Conservation (phyloP, 768 basidiomycete genomes). For the Mycena olivaceomarginata region DNA sequence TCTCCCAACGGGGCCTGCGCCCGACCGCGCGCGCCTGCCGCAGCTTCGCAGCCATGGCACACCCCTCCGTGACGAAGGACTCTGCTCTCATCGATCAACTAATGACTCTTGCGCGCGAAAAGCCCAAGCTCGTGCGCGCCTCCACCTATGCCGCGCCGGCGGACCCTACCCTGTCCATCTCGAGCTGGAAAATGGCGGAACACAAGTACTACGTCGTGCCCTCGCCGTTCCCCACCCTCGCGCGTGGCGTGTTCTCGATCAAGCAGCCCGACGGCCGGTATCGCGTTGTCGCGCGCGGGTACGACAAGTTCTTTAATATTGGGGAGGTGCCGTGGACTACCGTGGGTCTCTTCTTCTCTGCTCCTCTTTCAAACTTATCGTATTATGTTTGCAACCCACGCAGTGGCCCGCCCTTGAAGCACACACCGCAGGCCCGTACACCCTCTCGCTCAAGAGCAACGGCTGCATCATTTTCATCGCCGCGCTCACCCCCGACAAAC, state of each 20-base stretch:
- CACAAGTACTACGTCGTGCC: constrained; percentile 94
- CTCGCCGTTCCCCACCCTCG: constrained; percentile 95
- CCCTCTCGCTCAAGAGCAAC: constrained; percentile 95
- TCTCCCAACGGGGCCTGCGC: constrained; percentile 28
- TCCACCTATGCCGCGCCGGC: constrained; percentile 74
- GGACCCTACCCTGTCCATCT: constrained; percentile 71
- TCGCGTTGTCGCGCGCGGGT: constrained; percentile 91
- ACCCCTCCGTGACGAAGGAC: constrained; percentile 57
- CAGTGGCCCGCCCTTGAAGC: constrained; percentile 83
- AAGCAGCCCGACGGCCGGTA: constrained; percentile 62
- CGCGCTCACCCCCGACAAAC: constrained; percentile 82
- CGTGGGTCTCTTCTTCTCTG: constrained; percentile 67
- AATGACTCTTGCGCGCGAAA: constrained; percentile 67
- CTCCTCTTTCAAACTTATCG: constrained; percentile 15
- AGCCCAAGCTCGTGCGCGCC: constrained; percentile 79
- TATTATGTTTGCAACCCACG: neutral
- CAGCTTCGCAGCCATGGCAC: constrained; percentile 20
- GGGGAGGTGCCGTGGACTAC: constrained; percentile 96
- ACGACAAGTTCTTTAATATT: constrained; percentile 99
- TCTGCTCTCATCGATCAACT: constrained; percentile 78
- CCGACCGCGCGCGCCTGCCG: neutral
- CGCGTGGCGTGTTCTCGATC: constrained; percentile 89
- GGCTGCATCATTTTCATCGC: constrained; percentile 98
- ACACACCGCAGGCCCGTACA: constrained; percentile 86
- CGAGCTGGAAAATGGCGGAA: constrained; percentile 98